Conservation (phyloP, 345 rosid species). For the Moricandia arvensis region DNA sequence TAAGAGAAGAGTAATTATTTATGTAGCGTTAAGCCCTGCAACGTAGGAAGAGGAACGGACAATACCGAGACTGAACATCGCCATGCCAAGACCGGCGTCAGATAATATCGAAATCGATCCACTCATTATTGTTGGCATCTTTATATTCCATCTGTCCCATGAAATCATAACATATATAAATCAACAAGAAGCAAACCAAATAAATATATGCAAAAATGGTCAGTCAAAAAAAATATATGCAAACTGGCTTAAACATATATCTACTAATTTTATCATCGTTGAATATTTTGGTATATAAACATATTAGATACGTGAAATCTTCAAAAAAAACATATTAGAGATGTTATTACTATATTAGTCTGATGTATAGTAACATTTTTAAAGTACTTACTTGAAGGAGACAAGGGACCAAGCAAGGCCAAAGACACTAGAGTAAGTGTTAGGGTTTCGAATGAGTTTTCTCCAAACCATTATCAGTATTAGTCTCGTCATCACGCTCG, state of each 20-base stretch:
- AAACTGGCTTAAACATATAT: too few species aligned
- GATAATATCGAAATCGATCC: conserved; percentile 76
- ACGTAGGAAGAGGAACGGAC: neutral
- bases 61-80: conserved; percentile 77
- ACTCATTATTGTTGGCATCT: conserved; percentile 68
- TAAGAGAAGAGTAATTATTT: too few species aligned
- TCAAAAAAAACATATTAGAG: too few species aligned
- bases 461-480: conserved; percentile 79
- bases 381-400: conserved; percentile 50
- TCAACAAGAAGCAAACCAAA: conserved; percentile 3
- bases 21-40: neutral
- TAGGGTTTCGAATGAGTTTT: conserved; percentile 73
- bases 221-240: too few species aligned
- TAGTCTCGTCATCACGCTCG: conserved; percentile 69
- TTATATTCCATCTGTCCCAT: conserved; percentile 58
- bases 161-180: neutral
- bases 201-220: neutral
- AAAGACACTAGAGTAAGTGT: conserved; percentile 66
- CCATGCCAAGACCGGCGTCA: conserved; percentile 85
- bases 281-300: too few species aligned
- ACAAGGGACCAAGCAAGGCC: conserved; percentile 70
- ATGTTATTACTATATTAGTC: too few species aligned
- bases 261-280: too few species aligned
- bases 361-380: neutral
- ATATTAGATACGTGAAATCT: too few species aligned